phyloP scores from a whole-genome alignment of 225 moss, liverwort and hornwort species.

The Pseudoscleropodium purum region DNA sequence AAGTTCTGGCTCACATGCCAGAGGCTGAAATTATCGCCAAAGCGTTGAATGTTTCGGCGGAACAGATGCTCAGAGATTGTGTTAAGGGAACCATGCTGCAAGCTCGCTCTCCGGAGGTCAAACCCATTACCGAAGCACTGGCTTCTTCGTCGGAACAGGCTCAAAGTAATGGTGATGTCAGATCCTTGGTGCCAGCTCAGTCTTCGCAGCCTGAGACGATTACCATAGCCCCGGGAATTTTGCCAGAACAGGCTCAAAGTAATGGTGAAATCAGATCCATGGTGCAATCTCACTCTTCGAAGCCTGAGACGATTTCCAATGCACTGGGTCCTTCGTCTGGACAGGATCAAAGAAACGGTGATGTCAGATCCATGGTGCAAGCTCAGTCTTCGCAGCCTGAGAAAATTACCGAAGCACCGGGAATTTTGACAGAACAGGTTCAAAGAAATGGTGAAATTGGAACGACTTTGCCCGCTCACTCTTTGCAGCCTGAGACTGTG shows the following conservation, averaged over 20 bases:
- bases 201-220: not conserved
- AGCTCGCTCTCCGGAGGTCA: not conserved
- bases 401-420: not conserved
- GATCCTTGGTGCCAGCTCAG: not conserved
- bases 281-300: not conserved
- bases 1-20: not conserved
- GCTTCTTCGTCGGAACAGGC: not conserved
- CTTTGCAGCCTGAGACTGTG: not conserved
- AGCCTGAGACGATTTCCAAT: not conserved
- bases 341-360: not conserved
- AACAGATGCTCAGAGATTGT: not conserved
- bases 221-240: not conserved
- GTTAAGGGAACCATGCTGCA: not conserved
- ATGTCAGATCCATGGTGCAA: not conserved
- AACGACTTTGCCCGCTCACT: not conserved
- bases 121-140: not conserved
- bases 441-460: not conserved
- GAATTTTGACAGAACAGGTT: not conserved
- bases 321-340: not conserved
- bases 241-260: not conserved
- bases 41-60: not conserved
- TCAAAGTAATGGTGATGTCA: not conserved
- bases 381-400: not conserved
- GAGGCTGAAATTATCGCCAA: conserved; percentile 1
- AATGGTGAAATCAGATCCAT: not conserved